Percentiles rank a stretch among this genome's conserved stretches.
These are phyloP conservation scores for Alternaria sp. DNA, from an alignment of 2,329 filamentous ascomycete species.

Conservation along the genomic window DNA sequence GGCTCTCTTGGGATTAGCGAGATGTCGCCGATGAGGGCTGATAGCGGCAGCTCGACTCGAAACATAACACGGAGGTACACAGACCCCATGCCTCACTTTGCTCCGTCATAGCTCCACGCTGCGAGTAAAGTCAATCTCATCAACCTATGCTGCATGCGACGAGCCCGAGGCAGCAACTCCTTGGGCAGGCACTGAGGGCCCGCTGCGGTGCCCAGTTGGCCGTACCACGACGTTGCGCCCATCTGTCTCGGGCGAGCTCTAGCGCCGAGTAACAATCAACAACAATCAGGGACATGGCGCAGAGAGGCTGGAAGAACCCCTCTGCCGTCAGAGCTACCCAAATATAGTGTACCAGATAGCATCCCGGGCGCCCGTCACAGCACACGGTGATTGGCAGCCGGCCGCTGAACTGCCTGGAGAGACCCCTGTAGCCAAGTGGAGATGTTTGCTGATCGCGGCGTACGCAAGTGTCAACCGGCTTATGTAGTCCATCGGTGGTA, in stretches of 20 bases:
- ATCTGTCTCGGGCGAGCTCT: slow-evolving; percentile 17
- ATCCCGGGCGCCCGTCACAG: slow-evolving; percentile 28
- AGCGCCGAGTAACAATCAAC: slow-evolving; percentile 34
- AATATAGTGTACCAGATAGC: slow-evolving; percentile 40
- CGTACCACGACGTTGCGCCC: slow-evolving; percentile 27
- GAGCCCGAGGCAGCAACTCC: neutral
- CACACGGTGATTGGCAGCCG: slow-evolving; percentile 39
- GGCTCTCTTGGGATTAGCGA: slow-evolving; percentile 39
- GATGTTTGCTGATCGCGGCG: slow-evolving; percentile 46
- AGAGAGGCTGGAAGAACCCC: slow-evolving; percentile 25
- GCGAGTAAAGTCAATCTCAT: slow-evolving; percentile 6
- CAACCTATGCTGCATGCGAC: slow-evolving; percentile 2
- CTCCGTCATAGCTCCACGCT: slow-evolving; percentile 26
- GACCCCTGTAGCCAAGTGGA: slow-evolving; percentile 43
- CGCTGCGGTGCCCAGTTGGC: slow-evolving; percentile 22
- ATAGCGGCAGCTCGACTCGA: slow-evolving; percentile 42
- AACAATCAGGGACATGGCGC: slow-evolving; percentile 35
- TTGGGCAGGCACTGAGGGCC: slow-evolving; percentile 9
- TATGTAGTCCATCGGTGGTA: slow-evolving; percentile 26
- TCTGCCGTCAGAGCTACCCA: slow-evolving; percentile 35
- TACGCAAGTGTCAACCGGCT: slow-evolving; percentile 34
- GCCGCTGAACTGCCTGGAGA: slow-evolving; percentile 31
- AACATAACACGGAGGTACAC: slow-evolving; percentile 40
- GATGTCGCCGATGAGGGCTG: slow-evolving; percentile 41
- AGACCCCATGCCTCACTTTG: slow-evolving; percentile 35